Evolutionary conservation across 306 rosid genomes (phyloP).

Genomic region (Rosa lucieae): DNA sequence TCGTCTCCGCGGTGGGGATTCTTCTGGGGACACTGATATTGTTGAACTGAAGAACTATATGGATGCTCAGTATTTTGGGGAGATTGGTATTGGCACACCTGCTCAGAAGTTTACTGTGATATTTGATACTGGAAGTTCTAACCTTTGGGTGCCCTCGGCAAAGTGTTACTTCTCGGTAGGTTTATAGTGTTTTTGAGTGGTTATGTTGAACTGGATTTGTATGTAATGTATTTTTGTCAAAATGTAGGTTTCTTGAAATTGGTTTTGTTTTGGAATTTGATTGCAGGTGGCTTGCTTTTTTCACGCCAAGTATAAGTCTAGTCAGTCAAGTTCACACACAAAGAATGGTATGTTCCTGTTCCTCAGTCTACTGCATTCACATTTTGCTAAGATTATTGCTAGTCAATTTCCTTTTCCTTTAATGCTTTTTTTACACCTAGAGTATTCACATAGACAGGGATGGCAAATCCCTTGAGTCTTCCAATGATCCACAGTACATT

Average conservation of each 20-base stretch:
- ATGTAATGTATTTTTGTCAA: slow-evolving; percentile 18
- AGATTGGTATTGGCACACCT: slow-evolving; percentile 78
- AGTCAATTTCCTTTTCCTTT: neutral
- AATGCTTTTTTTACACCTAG: neutral
- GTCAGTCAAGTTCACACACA: slow-evolving; percentile 40
- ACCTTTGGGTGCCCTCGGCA: slow-evolving; percentile 84
- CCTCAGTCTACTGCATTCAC: slow-evolving; percentile 17
- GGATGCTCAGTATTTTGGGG: slow-evolving; percentile 89
- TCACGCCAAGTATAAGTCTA: slow-evolving; percentile 51
- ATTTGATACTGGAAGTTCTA: slow-evolving; percentile 89
- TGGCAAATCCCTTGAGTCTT: neutral
- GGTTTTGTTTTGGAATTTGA: neutral
- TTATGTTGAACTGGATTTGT: neutral
- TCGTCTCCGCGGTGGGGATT: slow-evolving; percentile 28
- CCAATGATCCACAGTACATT: too few relatives aligned
- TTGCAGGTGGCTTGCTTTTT: slow-evolving; percentile 51
- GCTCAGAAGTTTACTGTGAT: slow-evolving; percentile 72
- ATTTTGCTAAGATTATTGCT: slow-evolving; percentile 4
- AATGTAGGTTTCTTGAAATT: slow-evolving; percentile 18
- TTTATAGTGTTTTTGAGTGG: neutral
- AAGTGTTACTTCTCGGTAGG: slow-evolving; percentile 73
- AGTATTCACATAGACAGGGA: neutral
- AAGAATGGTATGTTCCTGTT: slow-evolving; percentile 34
- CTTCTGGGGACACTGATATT: slow-evolving; percentile 41
- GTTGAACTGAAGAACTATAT: slow-evolving; percentile 73